phyloP scores from a whole-genome alignment of 305 asterid genomes.

The Fraxinus platypoda region DNA sequence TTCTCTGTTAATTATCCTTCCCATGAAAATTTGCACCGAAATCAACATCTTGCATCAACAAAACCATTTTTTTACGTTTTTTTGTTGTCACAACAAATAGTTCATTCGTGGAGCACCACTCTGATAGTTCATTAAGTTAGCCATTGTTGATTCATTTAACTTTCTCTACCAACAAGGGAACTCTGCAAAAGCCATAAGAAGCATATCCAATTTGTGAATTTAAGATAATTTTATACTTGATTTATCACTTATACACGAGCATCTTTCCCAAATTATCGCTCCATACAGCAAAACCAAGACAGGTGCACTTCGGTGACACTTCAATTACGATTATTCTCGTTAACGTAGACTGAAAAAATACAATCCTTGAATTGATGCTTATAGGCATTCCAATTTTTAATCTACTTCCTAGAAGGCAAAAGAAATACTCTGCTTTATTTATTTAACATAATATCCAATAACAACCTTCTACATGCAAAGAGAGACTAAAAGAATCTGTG shows the following conservation, averaged over 20 bases:
- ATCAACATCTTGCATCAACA: background rate
- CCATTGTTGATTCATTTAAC: background rate
- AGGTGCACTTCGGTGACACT: background rate
- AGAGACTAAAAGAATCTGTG: background rate
- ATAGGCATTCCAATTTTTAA: background rate
- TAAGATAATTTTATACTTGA: background rate
- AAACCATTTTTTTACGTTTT: background rate
- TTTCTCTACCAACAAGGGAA: background rate
- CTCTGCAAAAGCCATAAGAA: background rate
- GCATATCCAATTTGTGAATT: background rate
- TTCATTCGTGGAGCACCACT: background rate
- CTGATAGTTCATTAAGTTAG: background rate
- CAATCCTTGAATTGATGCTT: background rate
- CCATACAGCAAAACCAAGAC: background rate
- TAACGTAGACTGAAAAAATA: background rate
- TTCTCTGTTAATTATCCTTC: background rate
- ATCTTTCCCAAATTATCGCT: background rate
- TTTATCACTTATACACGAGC: background rate
- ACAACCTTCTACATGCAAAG: background rate
- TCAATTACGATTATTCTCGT: background rate
- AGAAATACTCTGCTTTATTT: background rate
- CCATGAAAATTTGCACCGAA: background rate
- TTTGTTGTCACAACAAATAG: background rate
- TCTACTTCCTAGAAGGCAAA: background rate
- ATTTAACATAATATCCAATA: background rate